Percentiles rank a stretch among this genome's conserved stretches.
phyloP scores from a whole-genome alignment of 352 stramenopile species.

The Lagenidium sp. region DNA sequence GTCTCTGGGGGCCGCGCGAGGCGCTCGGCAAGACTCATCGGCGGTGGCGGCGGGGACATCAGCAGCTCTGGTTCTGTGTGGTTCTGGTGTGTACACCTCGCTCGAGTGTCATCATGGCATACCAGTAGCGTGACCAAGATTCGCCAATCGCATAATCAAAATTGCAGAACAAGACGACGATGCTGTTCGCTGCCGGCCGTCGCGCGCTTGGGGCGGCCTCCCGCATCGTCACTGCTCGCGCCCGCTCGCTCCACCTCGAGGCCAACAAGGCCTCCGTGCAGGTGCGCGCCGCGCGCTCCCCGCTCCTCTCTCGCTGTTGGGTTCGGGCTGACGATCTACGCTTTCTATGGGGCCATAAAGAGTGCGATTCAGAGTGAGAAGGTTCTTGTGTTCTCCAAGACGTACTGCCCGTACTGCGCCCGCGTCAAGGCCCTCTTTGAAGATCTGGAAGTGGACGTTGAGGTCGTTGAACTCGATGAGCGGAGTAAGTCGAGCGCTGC shows the following conservation, averaged over 20 bases:
- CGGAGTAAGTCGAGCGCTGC: slow-evolving; percentile 17
- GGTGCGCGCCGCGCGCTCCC: too few species aligned
- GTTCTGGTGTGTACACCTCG: too few species aligned
- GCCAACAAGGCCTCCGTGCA: slow-evolving; percentile 46
- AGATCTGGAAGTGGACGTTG: slow-evolving; percentile 48
- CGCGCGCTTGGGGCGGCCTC: too few species aligned
- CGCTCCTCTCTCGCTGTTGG: too few species aligned
- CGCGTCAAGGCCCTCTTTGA: slow-evolving; percentile 87
- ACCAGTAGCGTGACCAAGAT: too few species aligned
- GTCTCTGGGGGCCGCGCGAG: slow-evolving; percentile 42
- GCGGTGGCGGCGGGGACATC: too few species aligned
- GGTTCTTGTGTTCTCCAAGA: slow-evolving; percentile 94
- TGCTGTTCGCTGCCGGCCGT: too few species aligned
- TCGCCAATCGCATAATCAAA: too few species aligned
- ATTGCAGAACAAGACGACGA: too few species aligned
- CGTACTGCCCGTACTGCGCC: slow-evolving; percentile 90
- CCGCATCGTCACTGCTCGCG: too few species aligned
- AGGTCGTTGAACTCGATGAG: slow-evolving; percentile 67
- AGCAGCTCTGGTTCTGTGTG: too few species aligned
- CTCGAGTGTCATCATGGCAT: too few species aligned
- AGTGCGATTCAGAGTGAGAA: slow-evolving; percentile 52
- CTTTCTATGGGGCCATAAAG: slow-evolving; percentile 11
- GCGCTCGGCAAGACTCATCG: slow-evolving; percentile 11
- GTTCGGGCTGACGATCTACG: background rate
- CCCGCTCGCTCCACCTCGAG: slow-evolving; percentile 47